phyloP scores from a whole-genome alignment of 345 rosid species.

The Stellera chamaejasme region DNA sequence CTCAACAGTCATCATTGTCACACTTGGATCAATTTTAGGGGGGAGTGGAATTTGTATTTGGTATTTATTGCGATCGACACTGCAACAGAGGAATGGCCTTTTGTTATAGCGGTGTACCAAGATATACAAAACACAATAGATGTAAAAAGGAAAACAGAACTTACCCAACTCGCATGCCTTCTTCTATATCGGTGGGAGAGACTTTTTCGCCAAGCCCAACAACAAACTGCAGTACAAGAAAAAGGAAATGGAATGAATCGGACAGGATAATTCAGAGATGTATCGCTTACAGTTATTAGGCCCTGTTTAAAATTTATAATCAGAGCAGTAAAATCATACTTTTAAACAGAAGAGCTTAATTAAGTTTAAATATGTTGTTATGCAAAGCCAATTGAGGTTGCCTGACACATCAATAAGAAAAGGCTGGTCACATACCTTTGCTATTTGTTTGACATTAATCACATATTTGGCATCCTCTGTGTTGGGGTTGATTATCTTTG shows the following conservation, averaged over 20 bases:
- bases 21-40: conserved; percentile 98
- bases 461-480: conserved; percentile 96
- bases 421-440: conserved; percentile 43
- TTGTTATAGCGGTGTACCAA: background rate
- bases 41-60: conserved; percentile 98
- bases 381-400: background rate
- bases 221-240: conserved; percentile 51
- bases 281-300: no score
- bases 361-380: no score
- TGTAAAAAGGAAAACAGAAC: conserved; percentile 13
- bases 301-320: no score
- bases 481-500: conserved; percentile 91
- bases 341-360: no score
- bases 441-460: conserved; percentile 94
- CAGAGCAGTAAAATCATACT: no score
- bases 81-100: conserved; percentile 24
- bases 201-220: conserved; percentile 99
- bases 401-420: background rate
- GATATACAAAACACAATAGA: background rate
- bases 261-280: no score
- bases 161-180: conserved; percentile 99
- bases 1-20: conserved; percentile 99
- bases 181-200: conserved; percentile 93
- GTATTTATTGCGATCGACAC: conserved; percentile 96
- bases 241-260: no score